These are phyloP conservation scores for Hydnomerulius pinastri DNA, from an alignment of 768 basidiomycete genomes.

Conservation along the genomic window DNA sequence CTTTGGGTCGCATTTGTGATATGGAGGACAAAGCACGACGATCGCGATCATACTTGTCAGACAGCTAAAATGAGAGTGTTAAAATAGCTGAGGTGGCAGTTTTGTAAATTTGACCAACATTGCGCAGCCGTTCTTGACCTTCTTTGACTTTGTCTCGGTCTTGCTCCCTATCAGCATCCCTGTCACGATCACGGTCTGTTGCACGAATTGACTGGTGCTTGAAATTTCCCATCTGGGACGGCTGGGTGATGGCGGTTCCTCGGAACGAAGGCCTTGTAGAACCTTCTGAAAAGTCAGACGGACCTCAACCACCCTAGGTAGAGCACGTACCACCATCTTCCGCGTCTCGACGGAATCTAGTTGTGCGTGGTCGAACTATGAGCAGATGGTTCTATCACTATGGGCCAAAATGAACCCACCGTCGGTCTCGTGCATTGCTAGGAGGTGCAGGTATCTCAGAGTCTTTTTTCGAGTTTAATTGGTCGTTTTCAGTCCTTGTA, in stretches of 20 bases:
- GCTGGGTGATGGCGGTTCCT: constrained; percentile 63
- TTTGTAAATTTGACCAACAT: constrained; percentile 41
- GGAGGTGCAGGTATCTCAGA: constrained; percentile 53
- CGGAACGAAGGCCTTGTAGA: constrained; percentile 69
- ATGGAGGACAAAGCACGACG: constrained; percentile 58
- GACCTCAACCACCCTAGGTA: constrained; percentile 3
- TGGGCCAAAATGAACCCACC: constrained; percentile 42
- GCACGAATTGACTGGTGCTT: constrained; percentile 82
- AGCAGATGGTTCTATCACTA: neutral
- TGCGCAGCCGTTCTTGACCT: constrained; percentile 76
- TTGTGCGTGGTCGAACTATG: constrained; percentile 10
- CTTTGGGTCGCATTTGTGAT: constrained; percentile 56
- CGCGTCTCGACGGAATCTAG: constrained; percentile 72
- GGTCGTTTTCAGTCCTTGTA: constrained; percentile 49
- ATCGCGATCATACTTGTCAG: constrained; percentile 86
- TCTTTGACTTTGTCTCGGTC: constrained; percentile 71
- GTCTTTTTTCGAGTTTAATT: constrained; percentile 55
- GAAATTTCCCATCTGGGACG: constrained; percentile 92
- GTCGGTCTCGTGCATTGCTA: constrained; percentile 62
- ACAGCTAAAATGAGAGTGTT: constrained; percentile 52
- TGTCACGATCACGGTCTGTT: constrained; percentile 57
- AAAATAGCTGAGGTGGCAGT: neutral
- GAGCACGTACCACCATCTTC: constrained; percentile 66
- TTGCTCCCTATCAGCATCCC: constrained; percentile 47
- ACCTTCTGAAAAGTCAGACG: constrained; percentile 39